These are phyloP conservation scores for Marasmius fiardii DNA, from an alignment of 1,284 basidiomycete genomes.

Conservation along the genomic window DNA sequence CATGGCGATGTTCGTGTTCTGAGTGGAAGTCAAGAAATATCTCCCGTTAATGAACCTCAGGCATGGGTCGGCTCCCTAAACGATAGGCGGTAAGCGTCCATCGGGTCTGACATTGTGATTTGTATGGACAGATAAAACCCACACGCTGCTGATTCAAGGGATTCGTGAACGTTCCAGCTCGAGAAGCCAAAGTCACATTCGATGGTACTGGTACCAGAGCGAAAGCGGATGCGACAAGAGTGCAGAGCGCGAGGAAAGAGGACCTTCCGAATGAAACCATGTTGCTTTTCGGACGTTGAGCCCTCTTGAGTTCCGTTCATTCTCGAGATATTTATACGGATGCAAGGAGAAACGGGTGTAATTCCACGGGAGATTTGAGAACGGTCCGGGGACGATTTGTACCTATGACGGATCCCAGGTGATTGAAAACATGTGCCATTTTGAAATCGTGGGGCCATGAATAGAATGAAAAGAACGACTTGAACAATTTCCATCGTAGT, in stretches of 20 bases:
- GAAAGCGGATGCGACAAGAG: background rate
- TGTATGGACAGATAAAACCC: background rate
- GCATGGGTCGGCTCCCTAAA: constrained; percentile 22
- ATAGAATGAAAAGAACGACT: no score
- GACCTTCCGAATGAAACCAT: background rate
- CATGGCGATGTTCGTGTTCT: constrained; percentile 17
- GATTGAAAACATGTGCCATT: no score
- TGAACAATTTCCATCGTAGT: no score
- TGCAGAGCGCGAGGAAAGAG: background rate
- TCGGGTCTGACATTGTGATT: no score
- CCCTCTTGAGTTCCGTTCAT: no score
- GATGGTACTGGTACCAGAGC: background rate
- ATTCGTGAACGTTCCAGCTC: constrained; percentile 11
- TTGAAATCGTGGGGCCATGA: no score
- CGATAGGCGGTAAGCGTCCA: background rate
- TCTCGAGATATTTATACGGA: no score
- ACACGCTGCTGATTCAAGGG: constrained; percentile 12
- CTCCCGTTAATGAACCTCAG: constrained; percentile 25
- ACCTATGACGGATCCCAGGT: no score
- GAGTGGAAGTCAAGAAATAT: constrained; percentile 18
- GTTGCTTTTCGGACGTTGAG: no score
- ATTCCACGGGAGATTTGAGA: no score
- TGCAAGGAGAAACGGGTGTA: no score
- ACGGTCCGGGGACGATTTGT: no score
- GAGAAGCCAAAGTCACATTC: constrained; percentile 1